Conservation (phyloP, 768 basidiomycete species). For the Roridomyces roridus region DNA sequence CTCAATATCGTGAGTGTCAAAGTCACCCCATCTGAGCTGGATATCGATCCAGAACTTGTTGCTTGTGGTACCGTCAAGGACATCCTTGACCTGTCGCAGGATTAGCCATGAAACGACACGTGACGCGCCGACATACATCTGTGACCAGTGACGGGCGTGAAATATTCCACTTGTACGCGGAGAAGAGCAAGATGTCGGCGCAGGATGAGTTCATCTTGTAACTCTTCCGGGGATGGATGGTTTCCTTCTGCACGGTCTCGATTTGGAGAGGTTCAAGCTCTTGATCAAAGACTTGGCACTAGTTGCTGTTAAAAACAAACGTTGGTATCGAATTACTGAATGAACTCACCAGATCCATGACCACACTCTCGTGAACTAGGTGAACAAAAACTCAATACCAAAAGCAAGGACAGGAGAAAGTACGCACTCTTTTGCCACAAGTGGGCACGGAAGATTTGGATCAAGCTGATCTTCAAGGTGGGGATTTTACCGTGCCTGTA, state of each 20-base stretch:
- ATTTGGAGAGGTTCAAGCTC: slow-evolving; percentile 98
- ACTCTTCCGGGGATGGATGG: slow-evolving; percentile 98
- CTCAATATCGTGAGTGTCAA: slow-evolving; percentile 98
- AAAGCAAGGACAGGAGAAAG: slow-evolving; percentile 29
- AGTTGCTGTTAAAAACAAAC: neutral
- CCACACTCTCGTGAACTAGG: slow-evolving; percentile 86
- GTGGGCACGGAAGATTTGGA: slow-evolving; percentile 99
- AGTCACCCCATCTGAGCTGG: slow-evolving; percentile 96
- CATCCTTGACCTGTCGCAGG: slow-evolving; percentile 78
- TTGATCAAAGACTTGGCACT: slow-evolving; percentile 99
- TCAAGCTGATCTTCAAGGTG: slow-evolving; percentile 97
- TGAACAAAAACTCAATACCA: slow-evolving; percentile 10
- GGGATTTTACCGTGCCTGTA: slow-evolving; percentile 96
- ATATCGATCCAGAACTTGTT: slow-evolving; percentile 99
- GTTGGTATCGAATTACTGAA: neutral
- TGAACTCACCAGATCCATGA: slow-evolving; percentile 79
- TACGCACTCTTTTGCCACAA: slow-evolving; percentile 98
- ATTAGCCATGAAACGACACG: neutral
- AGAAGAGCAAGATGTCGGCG: slow-evolving; percentile 97
- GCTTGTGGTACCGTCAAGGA: slow-evolving; percentile 95
- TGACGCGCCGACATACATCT: slow-evolving; percentile 61
- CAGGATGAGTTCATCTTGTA: slow-evolving; percentile 99
- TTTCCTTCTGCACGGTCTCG: slow-evolving; percentile 99
- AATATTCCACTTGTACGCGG: slow-evolving; percentile 98
- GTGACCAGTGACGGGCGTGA: slow-evolving; percentile 94